A percentile compares a stretch with the other conserved stretches of the same genome.
Conservation (phyloP, 129 eudicot genomes). For the Helianthus tuberosus region DNA sequence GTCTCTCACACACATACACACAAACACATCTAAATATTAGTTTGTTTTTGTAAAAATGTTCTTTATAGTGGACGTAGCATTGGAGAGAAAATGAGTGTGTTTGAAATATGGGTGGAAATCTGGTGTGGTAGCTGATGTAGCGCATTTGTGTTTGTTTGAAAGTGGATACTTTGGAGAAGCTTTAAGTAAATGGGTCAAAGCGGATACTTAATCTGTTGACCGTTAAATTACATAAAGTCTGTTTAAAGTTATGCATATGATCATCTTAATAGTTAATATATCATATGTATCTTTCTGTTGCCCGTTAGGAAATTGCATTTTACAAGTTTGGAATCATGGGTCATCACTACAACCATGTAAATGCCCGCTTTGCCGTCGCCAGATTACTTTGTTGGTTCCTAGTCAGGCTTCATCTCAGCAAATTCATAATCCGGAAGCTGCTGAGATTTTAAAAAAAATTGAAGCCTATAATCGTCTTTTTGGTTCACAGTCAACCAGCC, state of each 20-base stretch:
- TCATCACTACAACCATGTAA: slow-evolving; percentile 85
- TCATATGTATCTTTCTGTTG: too few species aligned
- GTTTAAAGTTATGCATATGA: slow-evolving; percentile 4
- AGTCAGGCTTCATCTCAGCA: slow-evolving; percentile 60
- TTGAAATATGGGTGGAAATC: too few species aligned
- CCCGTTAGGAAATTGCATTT: slow-evolving; percentile 65
- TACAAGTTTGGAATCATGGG: slow-evolving; percentile 90
- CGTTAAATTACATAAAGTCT: neutral
- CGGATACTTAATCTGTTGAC: neutral
- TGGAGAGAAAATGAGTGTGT: too few species aligned
- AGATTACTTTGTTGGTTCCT: slow-evolving; percentile 85
- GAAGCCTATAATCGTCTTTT: slow-evolving; percentile 79
- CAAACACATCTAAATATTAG: too few species aligned
- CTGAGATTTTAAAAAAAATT: slow-evolving; percentile 53
- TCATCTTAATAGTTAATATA: neutral
- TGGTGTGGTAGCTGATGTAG: too few species aligned
- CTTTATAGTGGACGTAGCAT: too few species aligned
- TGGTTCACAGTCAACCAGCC: slow-evolving; percentile 64
- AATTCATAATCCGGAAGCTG: slow-evolving; percentile 50
- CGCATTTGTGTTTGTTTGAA: too few species aligned
- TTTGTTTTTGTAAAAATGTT: too few species aligned
- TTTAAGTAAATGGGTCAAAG: too few species aligned
- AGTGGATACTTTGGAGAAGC: too few species aligned
- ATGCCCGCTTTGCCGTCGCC: slow-evolving; percentile 92
- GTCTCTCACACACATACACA: too few species aligned